Base-by-base conservation (phyloP, 257 asterid species). In the Jacaranda copaia region DNA sequence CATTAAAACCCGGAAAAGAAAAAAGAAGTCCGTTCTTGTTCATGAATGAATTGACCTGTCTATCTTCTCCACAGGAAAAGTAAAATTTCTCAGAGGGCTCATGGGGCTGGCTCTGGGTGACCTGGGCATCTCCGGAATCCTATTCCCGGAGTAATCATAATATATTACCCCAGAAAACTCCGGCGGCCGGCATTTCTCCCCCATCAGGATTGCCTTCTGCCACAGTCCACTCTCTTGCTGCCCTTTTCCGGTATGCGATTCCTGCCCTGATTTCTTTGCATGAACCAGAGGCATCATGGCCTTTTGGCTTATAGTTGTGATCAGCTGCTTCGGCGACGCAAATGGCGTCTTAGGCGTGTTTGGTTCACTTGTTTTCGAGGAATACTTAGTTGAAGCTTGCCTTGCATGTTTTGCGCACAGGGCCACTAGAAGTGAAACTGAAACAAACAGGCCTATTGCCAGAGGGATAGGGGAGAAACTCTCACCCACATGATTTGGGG, bases 161-260 rank as follows among this genome's bases (percentile, higher is more conserved):
- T 68, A 77, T 45, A 77, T 77, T 3, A 77, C 81, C 1, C 81
- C 81, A 0, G 91, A 77, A 84, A 91, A 91, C 38, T 89, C 87
- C 6, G 86, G 91, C n/a, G 96, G 94, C 49, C 84, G 89, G 68
- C 94, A 89, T 77, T 81, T 87, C 81, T 84, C 94, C 1, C 94
- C 92, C 92, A 89, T 88, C 84, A 89, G 35, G 8, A 88, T 89
- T 6, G 83, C 84, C 79, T 89, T 89, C 55, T 86, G 92, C 95
- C 92, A 89, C 52, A 89, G 8, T 0, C 91, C 92, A 0, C 57
- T 81, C 56, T 84, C 88, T 70, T 76, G 90, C 48, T 62, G 56
- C 79, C 38, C 35, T 20, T 40, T 13, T 14, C 18, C 42, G 13
- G 38, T 75, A 15, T 65, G 81, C 5, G 71, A 43, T n/a, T 67